These are phyloP conservation scores for Colletotrichum sp. DNA, from an alignment of 2,329 filamentous ascomycete genomes.

Conservation along the genomic window DNA sequence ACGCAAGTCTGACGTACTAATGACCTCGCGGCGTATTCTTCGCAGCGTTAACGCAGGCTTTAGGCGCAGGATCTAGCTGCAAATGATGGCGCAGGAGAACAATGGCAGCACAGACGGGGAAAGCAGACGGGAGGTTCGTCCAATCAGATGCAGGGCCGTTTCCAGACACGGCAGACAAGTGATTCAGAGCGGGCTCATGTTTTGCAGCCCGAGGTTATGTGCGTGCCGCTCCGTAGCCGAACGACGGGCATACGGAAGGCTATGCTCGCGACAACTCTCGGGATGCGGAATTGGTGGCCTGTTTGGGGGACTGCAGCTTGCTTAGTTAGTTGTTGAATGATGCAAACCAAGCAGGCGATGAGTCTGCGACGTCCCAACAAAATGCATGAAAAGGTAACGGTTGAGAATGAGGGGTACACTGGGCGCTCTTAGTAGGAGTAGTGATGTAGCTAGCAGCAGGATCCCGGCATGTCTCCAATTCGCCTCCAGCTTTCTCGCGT, in stretches of 20 bases:
- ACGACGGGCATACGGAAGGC: neutral
- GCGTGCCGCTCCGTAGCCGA: neutral
- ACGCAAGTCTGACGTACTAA: neutral
- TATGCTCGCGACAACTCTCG: neutral
- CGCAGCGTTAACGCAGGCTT: neutral
- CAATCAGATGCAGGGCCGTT: neutral
- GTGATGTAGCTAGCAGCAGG: neutral
- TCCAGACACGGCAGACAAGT: neutral
- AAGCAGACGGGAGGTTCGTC: neutral
- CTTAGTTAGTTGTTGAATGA: slow-evolving; percentile 1
- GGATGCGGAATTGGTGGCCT: neutral
- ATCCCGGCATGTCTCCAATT: neutral
- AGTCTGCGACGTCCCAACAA: slow-evolving; percentile 14
- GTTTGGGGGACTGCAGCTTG: neutral
- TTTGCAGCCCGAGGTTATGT: neutral
- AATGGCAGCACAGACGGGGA: neutral
- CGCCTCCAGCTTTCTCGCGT: neutral
- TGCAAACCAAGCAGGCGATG: neutral
- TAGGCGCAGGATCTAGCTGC: neutral
- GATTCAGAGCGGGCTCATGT: neutral
- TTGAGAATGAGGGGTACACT: slow-evolving; percentile 17
- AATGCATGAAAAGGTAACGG: slow-evolving; percentile 8
- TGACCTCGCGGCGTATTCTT: neutral
- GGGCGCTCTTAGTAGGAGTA: neutral
- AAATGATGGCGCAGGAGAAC: neutral